Percentiles rank a stretch among this genome's conserved stretches.
phyloP scores from a whole-genome alignment of 192 early-diverging fungal species.

The Lobosporangium transversale region DNA sequence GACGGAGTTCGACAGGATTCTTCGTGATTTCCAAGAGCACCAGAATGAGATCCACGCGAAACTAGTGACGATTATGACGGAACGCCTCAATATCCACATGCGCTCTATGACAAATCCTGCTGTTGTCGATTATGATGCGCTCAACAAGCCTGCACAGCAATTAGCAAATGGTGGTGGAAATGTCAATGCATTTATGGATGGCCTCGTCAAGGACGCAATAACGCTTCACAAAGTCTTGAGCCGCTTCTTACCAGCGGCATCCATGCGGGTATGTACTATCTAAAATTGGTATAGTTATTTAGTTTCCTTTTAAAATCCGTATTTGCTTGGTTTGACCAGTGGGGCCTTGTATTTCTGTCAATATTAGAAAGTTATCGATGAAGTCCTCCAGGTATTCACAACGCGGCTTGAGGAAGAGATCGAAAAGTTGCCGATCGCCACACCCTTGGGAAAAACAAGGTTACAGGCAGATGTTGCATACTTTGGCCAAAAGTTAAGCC shows the following conservation, averaged over 20 bases:
- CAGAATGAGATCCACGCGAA: constrained; percentile 92
- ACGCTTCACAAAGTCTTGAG: constrained; percentile 93
- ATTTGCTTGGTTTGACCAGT: neutral
- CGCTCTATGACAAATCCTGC: constrained; percentile 70
- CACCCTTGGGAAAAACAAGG: constrained; percentile 73
- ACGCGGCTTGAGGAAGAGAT: constrained; percentile 79
- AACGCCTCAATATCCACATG: constrained; percentile 83
- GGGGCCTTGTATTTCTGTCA: neutral
- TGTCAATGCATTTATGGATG: constrained; percentile 77
- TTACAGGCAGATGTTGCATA: constrained; percentile 44
- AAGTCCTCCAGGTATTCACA: constrained; percentile 83
- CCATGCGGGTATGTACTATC: constrained; percentile 77
- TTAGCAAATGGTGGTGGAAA: constrained; percentile 44
- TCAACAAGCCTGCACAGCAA: constrained; percentile 48
- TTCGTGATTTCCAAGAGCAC: constrained; percentile 88
- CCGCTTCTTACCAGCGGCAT: constrained; percentile 79
- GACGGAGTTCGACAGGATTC: constrained; percentile 88
- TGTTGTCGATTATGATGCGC: constrained; percentile 51
- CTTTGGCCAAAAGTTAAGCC: constrained; percentile 36
- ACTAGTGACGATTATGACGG: constrained; percentile 95
- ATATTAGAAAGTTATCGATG: constrained; percentile 78
- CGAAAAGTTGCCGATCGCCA: constrained; percentile 58
- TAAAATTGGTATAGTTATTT: neutral
- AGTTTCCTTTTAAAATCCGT: neutral
- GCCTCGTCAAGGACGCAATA: constrained; percentile 88